Conservation (phyloP, 192 early-diverging fungal species). For the Coemansia sp. region DNA sequence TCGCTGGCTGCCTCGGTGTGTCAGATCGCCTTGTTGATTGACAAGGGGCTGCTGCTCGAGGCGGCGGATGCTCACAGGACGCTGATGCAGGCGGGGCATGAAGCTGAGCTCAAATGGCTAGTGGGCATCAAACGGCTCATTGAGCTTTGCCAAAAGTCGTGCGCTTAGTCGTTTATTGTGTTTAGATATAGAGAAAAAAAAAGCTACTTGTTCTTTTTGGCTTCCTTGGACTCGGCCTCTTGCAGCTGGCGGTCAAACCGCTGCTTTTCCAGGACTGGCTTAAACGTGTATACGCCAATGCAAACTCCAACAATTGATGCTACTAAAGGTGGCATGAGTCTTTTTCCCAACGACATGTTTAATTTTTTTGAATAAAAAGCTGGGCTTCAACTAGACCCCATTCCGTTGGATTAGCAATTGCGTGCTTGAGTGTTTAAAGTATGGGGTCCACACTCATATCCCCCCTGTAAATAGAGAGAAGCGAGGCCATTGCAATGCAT, state of each 20-base stretch:
- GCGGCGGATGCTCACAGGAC: slow-evolving; percentile 20
- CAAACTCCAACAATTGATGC: slow-evolving; percentile 20
- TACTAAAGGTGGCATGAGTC: slow-evolving; percentile 26
- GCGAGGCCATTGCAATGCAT: too few species aligned
- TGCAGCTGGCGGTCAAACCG: neutral
- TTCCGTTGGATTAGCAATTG: too few species aligned
- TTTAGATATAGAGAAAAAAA: too few species aligned
- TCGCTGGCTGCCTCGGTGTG: slow-evolving; percentile 9
- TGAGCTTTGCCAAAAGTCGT: slow-evolving; percentile 27
- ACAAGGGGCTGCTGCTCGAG: slow-evolving; percentile 8
- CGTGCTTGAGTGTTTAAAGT: too few species aligned
- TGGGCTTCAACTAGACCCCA: too few species aligned
- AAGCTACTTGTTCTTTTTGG: slow-evolving; percentile 13
- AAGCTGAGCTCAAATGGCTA: slow-evolving; percentile 45
- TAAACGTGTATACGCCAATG: slow-evolving; percentile 32
- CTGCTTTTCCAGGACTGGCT: slow-evolving; percentile 19
- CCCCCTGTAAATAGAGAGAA: too few species aligned
- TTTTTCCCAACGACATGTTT: slow-evolving; percentile 12
- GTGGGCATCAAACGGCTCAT: slow-evolving; percentile 48
- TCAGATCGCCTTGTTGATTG: slow-evolving; percentile 22
- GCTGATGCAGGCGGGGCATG: slow-evolving; percentile 33
- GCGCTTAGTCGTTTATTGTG: too few species aligned
- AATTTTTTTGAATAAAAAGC: too few species aligned
- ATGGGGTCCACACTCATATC: too few species aligned
- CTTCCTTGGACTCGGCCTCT: slow-evolving; percentile 1